Percentiles rank a stretch among this genome's conserved stretches.
phyloP scores from a whole-genome alignment of 331 rosid genomes.

The Spiraea crenata region DNA sequence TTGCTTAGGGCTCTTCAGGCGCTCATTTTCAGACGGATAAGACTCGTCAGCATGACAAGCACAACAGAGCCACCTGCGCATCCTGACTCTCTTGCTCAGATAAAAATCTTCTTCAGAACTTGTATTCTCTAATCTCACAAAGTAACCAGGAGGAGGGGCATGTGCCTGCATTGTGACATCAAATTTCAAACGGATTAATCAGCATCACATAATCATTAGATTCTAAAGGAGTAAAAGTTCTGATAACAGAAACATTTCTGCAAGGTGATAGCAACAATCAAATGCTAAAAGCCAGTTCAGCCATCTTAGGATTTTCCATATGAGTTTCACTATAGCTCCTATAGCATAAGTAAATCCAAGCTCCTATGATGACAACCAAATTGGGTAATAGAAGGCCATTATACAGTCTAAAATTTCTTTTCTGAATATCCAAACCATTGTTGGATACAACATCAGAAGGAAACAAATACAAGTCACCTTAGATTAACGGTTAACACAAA shows the following conservation, averaged over 20 bases:
- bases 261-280: not conserved
- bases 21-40: constrained; percentile 70
- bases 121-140: constrained; percentile 49
- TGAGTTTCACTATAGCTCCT: not conserved
- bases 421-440: too few relatives aligned
- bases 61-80: constrained; percentile 98
- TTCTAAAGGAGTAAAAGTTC: constrained; percentile 1
- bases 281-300: not conserved
- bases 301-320: not conserved
- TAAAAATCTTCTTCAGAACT: constrained; percentile 45
- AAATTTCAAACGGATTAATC: not conserved
- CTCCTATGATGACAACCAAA: too few relatives aligned
- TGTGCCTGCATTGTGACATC: constrained; percentile 56
- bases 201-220: not conserved
- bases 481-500: too few relatives aligned
- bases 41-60: constrained; percentile 77
- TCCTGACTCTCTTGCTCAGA: constrained; percentile 60
- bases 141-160: constrained; percentile 69
- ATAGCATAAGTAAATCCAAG: not conserved
- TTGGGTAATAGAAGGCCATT: too few relatives aligned
- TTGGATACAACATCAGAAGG: too few relatives aligned
- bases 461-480: too few relatives aligned
- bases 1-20: constrained; percentile 68
- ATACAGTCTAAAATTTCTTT: too few relatives aligned
- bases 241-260: not conserved